Conservation (phyloP, 1,284 basidiomycete species). For the Ceratobasidium sp. region DNA sequence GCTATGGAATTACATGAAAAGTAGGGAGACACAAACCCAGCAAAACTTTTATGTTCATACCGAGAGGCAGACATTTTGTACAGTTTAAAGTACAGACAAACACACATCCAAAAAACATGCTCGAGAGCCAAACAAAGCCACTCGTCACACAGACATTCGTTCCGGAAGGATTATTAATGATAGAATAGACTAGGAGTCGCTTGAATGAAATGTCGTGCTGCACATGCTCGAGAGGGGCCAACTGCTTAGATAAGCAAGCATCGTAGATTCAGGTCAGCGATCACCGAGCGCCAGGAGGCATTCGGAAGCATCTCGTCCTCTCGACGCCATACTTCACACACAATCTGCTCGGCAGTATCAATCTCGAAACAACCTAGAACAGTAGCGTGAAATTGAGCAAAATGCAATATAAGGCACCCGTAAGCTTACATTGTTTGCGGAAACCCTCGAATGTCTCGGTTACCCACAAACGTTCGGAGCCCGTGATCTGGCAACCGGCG, state of each 20-base stretch:
- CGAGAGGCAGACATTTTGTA: background rate
- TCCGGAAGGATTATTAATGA: slow-evolving; percentile 46
- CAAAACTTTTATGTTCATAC: slow-evolving; percentile 7
- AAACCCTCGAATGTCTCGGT: slow-evolving; percentile 62
- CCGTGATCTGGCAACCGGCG: slow-evolving; percentile 61
- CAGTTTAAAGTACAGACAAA: slow-evolving; percentile 27
- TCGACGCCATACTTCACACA: slow-evolving; percentile 62
- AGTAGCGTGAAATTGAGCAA: slow-evolving; percentile 3
- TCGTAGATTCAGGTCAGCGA: slow-evolving; percentile 59
- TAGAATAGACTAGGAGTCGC: slow-evolving; percentile 37
- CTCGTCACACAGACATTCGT: background rate
- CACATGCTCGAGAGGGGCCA: slow-evolving; percentile 33
- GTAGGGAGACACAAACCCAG: background rate
- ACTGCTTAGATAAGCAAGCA: slow-evolving; percentile 56
- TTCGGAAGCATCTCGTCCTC: slow-evolving; percentile 58
- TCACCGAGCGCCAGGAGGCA: slow-evolving; percentile 61
- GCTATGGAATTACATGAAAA: slow-evolving; percentile 2
- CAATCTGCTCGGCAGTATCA: slow-evolving; percentile 64
- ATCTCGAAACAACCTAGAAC: slow-evolving; percentile 63
- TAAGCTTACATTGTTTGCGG: slow-evolving; percentile 57
- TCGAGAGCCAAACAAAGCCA: slow-evolving; percentile 20
- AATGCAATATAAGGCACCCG: slow-evolving; percentile 19
- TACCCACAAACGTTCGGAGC: slow-evolving; percentile 59
- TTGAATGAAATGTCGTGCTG: slow-evolving; percentile 14
- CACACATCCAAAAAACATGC: slow-evolving; percentile 6